A percentile compares a stretch with the other conserved stretches of the same genome.
Conservation (phyloP, 129 eudicot genomes). For the Centaurea solstitialis region DNA sequence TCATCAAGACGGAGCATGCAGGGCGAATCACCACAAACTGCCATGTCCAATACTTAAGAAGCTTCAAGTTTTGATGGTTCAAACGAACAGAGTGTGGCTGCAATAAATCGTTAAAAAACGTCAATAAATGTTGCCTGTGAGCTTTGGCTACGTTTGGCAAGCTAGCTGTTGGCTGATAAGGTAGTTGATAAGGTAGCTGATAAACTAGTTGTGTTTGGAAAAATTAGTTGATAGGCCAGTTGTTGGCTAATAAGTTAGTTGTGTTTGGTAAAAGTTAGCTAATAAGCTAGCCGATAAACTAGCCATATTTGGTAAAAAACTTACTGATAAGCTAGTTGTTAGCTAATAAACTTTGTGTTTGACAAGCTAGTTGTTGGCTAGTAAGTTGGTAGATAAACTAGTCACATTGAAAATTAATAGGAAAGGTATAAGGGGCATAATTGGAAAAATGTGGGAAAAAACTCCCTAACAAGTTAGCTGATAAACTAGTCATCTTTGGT, state of each 20-base stretch:
- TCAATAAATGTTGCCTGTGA: conserved; percentile 12
- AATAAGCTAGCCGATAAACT: too few species aligned
- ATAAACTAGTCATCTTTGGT: not conserved
- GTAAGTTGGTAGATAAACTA: too few species aligned
- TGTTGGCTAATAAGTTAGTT: not conserved
- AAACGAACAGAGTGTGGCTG: conserved; percentile 86
- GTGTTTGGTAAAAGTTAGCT: too few species aligned
- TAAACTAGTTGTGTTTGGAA: not conserved
- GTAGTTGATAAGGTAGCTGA: not conserved
- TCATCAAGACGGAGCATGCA: conserved; percentile 79
- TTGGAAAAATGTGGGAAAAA: too few species aligned
- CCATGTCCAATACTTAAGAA: conserved; percentile 90
- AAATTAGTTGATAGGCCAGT: not conserved
- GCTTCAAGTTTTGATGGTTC: conserved; percentile 77
- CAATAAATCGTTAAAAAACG: conserved; percentile 28
- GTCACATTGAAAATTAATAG: too few species aligned
- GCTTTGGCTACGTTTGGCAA: not conserved
- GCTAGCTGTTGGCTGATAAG: not conserved
- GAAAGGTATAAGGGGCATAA: too few species aligned
- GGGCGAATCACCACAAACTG: conserved; percentile 95
- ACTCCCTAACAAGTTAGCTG: not conserved
- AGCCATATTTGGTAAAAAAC: too few species aligned
- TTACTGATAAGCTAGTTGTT: too few species aligned
- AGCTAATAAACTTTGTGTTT: not conserved
- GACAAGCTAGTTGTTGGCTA: not conserved